Evolutionary conservation across 2,329 filamentous ascomycete species (phyloP).

Genomic region (Ceratocystis smalleyi): DNA sequence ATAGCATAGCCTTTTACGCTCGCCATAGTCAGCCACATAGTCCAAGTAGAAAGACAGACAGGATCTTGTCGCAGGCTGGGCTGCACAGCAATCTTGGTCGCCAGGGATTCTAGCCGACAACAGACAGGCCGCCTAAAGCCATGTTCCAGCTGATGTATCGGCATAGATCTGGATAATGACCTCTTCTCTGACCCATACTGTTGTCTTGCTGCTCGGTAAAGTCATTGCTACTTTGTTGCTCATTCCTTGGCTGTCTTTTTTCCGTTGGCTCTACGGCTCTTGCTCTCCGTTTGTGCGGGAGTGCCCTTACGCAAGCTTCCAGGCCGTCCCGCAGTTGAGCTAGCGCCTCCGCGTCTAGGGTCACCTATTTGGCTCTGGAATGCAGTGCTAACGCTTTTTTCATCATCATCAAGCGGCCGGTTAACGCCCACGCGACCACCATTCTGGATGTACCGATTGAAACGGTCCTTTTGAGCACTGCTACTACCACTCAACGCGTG

Average conservation of each 20-base stretch:
- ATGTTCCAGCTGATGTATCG: neutral
- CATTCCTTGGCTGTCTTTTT: conserved; percentile 11
- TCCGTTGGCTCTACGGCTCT: conserved; percentile 4
- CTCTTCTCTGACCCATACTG: neutral
- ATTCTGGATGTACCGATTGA: conserved; percentile 88
- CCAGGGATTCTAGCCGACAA: neutral
- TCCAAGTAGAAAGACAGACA: neutral
- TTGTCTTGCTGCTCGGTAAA: neutral
- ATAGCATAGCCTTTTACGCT: neutral
- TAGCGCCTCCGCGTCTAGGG: conserved; percentile 23
- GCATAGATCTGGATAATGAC: neutral
- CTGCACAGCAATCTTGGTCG: neutral
- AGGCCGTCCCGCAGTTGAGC: neutral
- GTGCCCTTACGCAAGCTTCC: neutral
- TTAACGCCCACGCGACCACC: conserved; percentile 52
- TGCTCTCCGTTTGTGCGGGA: neutral
- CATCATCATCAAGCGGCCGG: conserved; percentile 72
- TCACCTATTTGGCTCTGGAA: conserved; percentile 84
- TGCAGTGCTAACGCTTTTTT: conserved; percentile 87
- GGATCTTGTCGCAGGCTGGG: neutral
- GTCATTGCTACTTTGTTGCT: neutral
- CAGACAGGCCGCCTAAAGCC: neutral
- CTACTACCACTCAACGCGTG: neutral
- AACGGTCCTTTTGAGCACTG: conserved; percentile 45
- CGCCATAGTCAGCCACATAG: neutral